Conservation (phyloP, 768 basidiomycete genomes). For the Multifurca ochricompacta region DNA sequence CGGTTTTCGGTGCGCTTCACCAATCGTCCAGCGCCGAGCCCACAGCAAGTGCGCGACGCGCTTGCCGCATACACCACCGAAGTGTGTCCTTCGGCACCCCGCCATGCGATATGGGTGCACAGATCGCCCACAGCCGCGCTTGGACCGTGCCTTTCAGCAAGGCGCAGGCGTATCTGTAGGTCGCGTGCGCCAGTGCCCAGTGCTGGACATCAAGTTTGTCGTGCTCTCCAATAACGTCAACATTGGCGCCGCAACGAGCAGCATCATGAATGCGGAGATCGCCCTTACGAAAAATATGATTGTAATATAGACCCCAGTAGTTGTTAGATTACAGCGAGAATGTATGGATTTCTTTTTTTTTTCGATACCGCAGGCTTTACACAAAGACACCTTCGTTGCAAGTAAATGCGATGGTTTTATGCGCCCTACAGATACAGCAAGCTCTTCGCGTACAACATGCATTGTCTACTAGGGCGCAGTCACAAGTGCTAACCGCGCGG, state of each 20-base stretch:
- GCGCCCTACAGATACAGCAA: slow-evolving; percentile 6
- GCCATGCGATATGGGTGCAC: slow-evolving; percentile 82
- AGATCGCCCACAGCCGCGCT: slow-evolving; percentile 88
- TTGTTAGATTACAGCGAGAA: slow-evolving; percentile 16
- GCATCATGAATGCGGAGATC: slow-evolving; percentile 95
- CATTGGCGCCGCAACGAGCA: slow-evolving; percentile 94
- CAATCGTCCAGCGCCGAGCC: slow-evolving; percentile 69
- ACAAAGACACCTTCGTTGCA: no score
- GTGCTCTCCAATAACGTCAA: slow-evolving; percentile 89
- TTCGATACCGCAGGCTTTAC: no score
- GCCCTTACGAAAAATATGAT: slow-evolving; percentile 71
- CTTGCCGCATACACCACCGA: slow-evolving; percentile 67
- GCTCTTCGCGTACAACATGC: slow-evolving; percentile 9
- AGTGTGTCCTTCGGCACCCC: slow-evolving; percentile 81
- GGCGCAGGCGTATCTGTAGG: slow-evolving; percentile 92
- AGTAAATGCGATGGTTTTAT: neutral
- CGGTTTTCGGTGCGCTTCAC: slow-evolving; percentile 83
- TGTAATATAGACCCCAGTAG: slow-evolving; percentile 29
- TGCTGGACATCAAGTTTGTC: slow-evolving; percentile 94
- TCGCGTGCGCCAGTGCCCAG: slow-evolving; percentile 80
- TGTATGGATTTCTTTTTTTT: neutral
- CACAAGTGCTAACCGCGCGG: slow-evolving; percentile 75
- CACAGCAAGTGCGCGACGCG: slow-evolving; percentile 82
- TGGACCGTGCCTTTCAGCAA: slow-evolving; percentile 84
- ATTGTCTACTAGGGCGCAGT: slow-evolving; percentile 34